Evolutionary conservation across 495 filamentous ascomycete genomes (phyloP).

Genomic region (Penicillium herquei): DNA sequence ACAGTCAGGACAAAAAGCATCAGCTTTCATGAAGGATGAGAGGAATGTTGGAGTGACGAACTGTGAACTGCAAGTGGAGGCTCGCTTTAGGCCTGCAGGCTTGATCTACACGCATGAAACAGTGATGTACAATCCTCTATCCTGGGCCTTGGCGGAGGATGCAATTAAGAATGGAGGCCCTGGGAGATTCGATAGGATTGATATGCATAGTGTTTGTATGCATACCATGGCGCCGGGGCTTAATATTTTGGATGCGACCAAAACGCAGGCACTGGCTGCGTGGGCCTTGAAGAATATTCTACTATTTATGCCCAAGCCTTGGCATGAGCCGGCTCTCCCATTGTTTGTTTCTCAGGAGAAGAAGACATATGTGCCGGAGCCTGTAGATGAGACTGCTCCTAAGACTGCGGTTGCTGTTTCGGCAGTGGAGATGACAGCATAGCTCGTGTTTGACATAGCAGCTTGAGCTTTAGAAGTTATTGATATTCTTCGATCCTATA

Average conservation of each 20-base stretch:
- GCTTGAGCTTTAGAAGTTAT: not conserved
- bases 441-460: not conserved
- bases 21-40: constrained; percentile 32
- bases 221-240: not conserved
- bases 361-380: not conserved
- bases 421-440: not conserved
- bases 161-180: constrained; percentile 2
- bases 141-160: constrained; percentile 1
- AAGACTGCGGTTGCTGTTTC: not conserved
- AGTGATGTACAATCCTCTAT: not conserved
- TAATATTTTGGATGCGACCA: not conserved
- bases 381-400: not conserved
- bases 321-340: not conserved
- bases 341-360: not conserved
- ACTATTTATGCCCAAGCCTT: not conserved
- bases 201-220: not conserved
- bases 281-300: not conserved
- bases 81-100: constrained; percentile 31
- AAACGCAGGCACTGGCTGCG: not conserved
- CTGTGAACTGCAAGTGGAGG: constrained; percentile 37
- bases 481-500: not conserved
- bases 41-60: constrained; percentile 36
- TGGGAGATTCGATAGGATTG: constrained; percentile 1
- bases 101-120: constrained; percentile 33
- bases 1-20: constrained; percentile 35